Evolutionary conservation across 331 rosid species (phyloP), one percentile per base, ranked within the genome.

Genomic region (Quercus phellos): DNA sequence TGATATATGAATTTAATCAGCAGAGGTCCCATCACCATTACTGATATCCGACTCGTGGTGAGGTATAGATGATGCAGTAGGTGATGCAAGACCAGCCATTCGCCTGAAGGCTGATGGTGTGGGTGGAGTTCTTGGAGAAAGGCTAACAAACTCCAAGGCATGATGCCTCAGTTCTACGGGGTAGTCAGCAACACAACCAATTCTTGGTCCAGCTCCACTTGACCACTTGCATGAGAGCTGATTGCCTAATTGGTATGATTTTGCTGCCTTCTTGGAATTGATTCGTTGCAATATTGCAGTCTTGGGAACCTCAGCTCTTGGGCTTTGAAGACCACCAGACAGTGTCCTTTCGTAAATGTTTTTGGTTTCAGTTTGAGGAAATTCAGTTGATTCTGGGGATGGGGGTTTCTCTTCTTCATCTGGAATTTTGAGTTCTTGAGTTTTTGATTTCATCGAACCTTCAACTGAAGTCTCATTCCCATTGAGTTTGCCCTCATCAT

Each of bases 161-260:
- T 95, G 98, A 3, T 38, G 75, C 73, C 98, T 90, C 73, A 95
- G 85, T 83, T 92, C 93, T 3, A 76, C 79, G 11, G 99, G 99
- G 79, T 95, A 95, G 77, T 95, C 99, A 61, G 94, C 93, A 55
- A 95, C 96, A 77, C 99, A 95, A 34, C 99, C 98, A 27, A 95
- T 95, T 79, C 99, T 92, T 7, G 99, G 99, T 53, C 99, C 99
- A 54, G 94, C 94, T 72, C 99, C 99, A 0, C 97, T 90, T 26
- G 96, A 88, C 99, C 99, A 95, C 77, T 79, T 87, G 30, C 82
- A 91, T 1, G 93, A 85, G 32, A 95, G 89, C 18, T 89, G 87
- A 74, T 93, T 87, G 38, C 99, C 99, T 59, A 95, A 71, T 82
- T 95, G 97, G 86, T 91, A 90, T 50, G 99, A 95, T 21, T 84